phyloP scores from a whole-genome alignment of 441 rosid species.

The Erodium trifolium region DNA sequence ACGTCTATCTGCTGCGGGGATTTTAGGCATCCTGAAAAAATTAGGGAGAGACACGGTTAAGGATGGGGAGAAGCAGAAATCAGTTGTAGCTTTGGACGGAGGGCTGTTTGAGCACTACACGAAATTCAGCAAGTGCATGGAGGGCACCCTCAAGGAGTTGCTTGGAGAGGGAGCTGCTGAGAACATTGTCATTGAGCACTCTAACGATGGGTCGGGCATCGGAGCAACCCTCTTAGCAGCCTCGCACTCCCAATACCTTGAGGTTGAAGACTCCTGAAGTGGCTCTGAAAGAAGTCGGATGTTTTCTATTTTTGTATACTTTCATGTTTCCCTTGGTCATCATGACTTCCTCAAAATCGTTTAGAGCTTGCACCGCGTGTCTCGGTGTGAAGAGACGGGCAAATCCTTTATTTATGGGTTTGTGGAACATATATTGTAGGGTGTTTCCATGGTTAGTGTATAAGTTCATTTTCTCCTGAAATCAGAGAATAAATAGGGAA shows the following conservation, averaged over 20 bases:
- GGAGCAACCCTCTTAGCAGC: conserved; percentile 53
- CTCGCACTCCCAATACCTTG: conserved; percentile 33
- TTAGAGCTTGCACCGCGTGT: too few species aligned
- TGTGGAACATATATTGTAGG: too few species aligned
- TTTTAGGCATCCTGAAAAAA: conserved; percentile 40
- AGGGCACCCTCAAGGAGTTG: conserved; percentile 31
- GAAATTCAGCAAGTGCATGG: conserved; percentile 31
- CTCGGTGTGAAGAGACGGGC: too few species aligned
- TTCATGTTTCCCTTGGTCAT: too few species aligned
- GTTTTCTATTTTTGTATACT: too few species aligned
- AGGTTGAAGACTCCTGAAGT: conserved; percentile 13
- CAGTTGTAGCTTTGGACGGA: conserved; percentile 41
- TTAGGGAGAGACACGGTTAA: conserved; percentile 29
- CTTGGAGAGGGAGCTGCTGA: conserved; percentile 32
- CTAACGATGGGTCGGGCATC: conserved; percentile 48
- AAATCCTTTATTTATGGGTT: too few species aligned
- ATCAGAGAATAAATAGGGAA: too few species aligned
- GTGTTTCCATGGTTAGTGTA: too few species aligned
- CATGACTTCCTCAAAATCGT: too few species aligned
- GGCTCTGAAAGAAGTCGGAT: too few species aligned
- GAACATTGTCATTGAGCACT: conserved; percentile 25
- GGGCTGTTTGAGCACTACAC: conserved; percentile 44
- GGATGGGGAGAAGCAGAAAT: conserved; percentile 26
- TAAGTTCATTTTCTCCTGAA: too few species aligned
- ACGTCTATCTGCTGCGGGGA: conserved; percentile 36